Evolutionary conservation across 305 asterid species (phyloP).

Genomic region (Plantago coronopus): DNA sequence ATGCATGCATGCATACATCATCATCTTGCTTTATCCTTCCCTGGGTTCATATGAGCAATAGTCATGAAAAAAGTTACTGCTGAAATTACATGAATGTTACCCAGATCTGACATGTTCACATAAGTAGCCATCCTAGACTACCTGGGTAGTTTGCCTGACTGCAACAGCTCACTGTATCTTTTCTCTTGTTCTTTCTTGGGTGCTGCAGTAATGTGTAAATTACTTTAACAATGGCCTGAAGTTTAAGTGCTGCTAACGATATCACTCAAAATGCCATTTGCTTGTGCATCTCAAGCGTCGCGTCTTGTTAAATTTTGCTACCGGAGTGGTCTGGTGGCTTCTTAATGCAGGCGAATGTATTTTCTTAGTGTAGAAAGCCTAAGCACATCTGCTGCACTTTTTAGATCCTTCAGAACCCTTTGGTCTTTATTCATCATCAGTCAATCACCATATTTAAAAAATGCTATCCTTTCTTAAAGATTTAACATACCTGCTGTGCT

Average conservation of each 20-base stretch:
- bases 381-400: neutral
- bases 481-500: neutral
- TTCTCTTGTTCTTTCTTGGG: too few species aligned
- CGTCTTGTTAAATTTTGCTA: too few species aligned
- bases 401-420: too few species aligned
- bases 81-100: too few species aligned
- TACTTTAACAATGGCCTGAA: slow-evolving; percentile 6
- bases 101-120: too few species aligned
- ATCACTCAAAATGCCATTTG: neutral
- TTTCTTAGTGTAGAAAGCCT: neutral
- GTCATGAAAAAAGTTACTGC: too few species aligned
- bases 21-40: neutral
- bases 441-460: neutral
- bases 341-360: neutral
- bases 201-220: neutral
- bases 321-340: too few species aligned
- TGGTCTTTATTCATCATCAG: neutral
- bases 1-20: slow-evolving; percentile 18
- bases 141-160: too few species aligned
- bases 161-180: neutral
- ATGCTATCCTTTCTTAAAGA: neutral
- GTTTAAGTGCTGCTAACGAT: neutral
- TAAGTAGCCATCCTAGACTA: too few species aligned
- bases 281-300: neutral
- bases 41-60: neutral